A percentile compares a stretch with the other conserved stretches of the same genome.
Conservation (phyloP, 768 basidiomycete genomes). For the Rhizopogon vesiculosus region DNA sequence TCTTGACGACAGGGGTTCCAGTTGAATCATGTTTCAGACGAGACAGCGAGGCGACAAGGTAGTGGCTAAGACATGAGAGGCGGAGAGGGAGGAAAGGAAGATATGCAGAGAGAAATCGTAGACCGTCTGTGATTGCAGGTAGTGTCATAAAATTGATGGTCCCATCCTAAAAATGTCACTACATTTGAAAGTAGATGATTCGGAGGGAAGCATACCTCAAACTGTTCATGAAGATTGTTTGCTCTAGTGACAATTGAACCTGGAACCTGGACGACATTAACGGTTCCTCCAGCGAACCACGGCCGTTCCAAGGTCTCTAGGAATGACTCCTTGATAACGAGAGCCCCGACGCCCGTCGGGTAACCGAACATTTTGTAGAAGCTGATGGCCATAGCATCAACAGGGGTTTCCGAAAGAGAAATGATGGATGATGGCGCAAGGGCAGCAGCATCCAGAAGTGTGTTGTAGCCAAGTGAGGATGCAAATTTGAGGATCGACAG, state of each 20-base stretch:
- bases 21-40: slow-evolving; percentile 57
- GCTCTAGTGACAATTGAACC: slow-evolving; percentile 63
- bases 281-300: slow-evolving; percentile 84
- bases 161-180: slow-evolving; percentile 54
- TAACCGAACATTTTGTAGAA: slow-evolving; percentile 93
- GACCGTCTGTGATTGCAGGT: slow-evolving; percentile 74
- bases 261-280: slow-evolving; percentile 80
- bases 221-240: slow-evolving; percentile 59
- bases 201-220: slow-evolving; percentile 51
- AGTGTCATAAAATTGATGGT: slow-evolving; percentile 79
- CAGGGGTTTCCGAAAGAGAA: slow-evolving; percentile 58
- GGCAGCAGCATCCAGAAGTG: slow-evolving; percentile 79
- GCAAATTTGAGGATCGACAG: slow-evolving; percentile 64
- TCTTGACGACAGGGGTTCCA: slow-evolving; percentile 56
- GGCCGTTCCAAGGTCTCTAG: slow-evolving; percentile 57
- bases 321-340: slow-evolving; percentile 70
- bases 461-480: slow-evolving; percentile 62
- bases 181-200: not conserved
- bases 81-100: slow-evolving; percentile 76
- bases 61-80: slow-evolving; percentile 63
- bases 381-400: slow-evolving; percentile 79
- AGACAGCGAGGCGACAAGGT: slow-evolving; percentile 51
- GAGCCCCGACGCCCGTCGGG: slow-evolving; percentile 79
- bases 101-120: slow-evolving; percentile 74
- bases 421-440: slow-evolving; percentile 69